A percentile compares a stretch with the other conserved stretches of the same genome.
phyloP scores from a whole-genome alignment of 176 grass and related monocot genomes.

The Chrysopogon serrulatus region DNA sequence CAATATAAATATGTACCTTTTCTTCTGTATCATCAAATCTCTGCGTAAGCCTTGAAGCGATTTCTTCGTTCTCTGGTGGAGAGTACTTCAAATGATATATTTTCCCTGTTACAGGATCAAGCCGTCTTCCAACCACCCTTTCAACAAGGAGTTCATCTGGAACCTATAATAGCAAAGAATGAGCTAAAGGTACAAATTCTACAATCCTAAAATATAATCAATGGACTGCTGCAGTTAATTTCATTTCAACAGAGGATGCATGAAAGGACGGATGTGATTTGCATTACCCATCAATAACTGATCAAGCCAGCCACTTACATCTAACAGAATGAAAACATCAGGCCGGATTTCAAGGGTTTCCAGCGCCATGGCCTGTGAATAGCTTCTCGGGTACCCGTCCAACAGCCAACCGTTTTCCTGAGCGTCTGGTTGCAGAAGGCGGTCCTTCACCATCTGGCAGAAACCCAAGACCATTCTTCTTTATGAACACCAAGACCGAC shows the following conservation, averaged over 20 bases:
- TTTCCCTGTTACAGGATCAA: conserved; percentile 88
- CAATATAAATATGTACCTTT: conserved; percentile 57
- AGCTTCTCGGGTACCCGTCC: conserved; percentile 95
- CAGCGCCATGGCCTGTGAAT: conserved; percentile 82
- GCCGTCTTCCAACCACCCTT: conserved; percentile 85
- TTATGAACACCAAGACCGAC: background rate
- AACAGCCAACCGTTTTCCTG: conserved; percentile 90
- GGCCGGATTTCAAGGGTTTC: conserved; percentile 78
- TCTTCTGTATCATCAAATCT: conserved; percentile 98
- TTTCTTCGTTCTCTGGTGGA: conserved; percentile 95
- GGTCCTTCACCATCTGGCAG: conserved; percentile 79
- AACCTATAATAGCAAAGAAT: conserved; percentile 45
- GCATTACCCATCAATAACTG: background rate
- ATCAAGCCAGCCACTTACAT: conserved; percentile 49
- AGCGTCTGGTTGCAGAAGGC: conserved; percentile 81
- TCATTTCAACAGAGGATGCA: background rate
- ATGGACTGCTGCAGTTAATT: background rate
- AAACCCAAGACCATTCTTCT: background rate
- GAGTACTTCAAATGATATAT: conserved; percentile 98
- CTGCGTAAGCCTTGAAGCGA: conserved; percentile 81
- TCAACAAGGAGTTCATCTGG: conserved; percentile 80
- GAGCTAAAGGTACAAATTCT: background rate
- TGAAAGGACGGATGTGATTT: background rate
- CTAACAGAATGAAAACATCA: conserved; percentile 81
- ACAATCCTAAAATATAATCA: background rate